Conservation (phyloP, 106 monocot species). For the Agapanthus africanus region DNA sequence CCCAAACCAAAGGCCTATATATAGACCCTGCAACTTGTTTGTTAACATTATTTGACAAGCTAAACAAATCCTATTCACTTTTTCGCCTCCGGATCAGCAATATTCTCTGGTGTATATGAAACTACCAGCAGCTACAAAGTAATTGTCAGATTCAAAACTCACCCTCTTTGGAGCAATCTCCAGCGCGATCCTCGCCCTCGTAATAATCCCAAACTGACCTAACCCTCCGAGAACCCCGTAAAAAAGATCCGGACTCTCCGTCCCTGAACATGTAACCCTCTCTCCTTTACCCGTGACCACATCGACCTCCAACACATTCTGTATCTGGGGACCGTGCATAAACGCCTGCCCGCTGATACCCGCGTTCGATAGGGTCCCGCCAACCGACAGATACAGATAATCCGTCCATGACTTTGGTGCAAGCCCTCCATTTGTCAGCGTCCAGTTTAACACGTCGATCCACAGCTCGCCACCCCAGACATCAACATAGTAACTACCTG, state of each 20-base stretch:
- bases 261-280: slow-evolving; percentile 54
- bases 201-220: slow-evolving; percentile 92
- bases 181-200: slow-evolving; percentile 75
- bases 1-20: not conserved
- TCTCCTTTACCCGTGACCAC: slow-evolving; percentile 88
- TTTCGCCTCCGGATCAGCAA: too few species aligned
- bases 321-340: slow-evolving; percentile 77
- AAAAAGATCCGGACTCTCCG: slow-evolving; percentile 59
- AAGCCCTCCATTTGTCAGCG: slow-evolving; percentile 50
- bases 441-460: slow-evolving; percentile 65
- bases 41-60: too few species aligned
- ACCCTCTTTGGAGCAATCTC: slow-evolving; percentile 72
- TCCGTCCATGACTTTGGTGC: slow-evolving; percentile 93
- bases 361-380: slow-evolving; percentile 80
- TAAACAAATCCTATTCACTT: too few species aligned
- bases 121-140: not conserved
- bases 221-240: slow-evolving; percentile 79
- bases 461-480: slow-evolving; percentile 83
- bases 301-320: slow-evolving; percentile 72
- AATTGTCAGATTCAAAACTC: not conserved
- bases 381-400: slow-evolving; percentile 71
- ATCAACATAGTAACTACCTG: slow-evolving; percentile 48
- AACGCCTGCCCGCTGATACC: slow-evolving; percentile 93
- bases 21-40: not conserved
- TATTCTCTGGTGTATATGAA: not conserved